phyloP scores from a whole-genome alignment of 2,329 filamentous ascomycete species.

The Orbilia javanica region DNA sequence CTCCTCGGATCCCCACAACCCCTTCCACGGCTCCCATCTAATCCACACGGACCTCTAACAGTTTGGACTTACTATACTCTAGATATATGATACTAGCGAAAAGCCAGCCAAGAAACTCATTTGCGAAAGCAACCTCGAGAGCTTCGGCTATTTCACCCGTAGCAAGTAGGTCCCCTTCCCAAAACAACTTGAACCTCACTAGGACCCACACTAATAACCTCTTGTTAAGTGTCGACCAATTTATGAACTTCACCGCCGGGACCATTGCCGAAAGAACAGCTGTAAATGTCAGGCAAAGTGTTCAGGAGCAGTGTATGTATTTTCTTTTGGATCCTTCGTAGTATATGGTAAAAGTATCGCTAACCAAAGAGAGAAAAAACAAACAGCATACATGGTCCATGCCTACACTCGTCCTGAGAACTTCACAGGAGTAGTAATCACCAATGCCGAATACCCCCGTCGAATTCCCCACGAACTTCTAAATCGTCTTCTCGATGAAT shows the following conservation, averaged over 20 bases:
- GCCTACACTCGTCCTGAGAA: constrained; percentile 81
- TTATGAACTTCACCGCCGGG: constrained; percentile 88
- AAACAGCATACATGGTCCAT: constrained; percentile 78
- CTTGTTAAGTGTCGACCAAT: constrained; percentile 70
- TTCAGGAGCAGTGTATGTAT: constrained; percentile 79
- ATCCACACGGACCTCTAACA: background rate
- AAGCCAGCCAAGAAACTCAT: constrained; percentile 43
- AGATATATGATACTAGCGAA: constrained; percentile 45
- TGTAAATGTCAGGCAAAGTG: constrained; percentile 84
- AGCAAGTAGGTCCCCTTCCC: constrained; percentile 29
- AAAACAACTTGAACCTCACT: background rate
- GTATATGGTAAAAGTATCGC: background rate
- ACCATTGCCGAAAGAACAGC: constrained; percentile 87
- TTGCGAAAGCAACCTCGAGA: constrained; percentile 39
- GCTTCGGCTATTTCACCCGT: constrained; percentile 49
- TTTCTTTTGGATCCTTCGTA: background rate
- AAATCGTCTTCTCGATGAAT: constrained; percentile 72
- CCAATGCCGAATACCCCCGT: constrained; percentile 79
- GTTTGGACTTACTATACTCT: background rate
- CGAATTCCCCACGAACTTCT: constrained; percentile 88
- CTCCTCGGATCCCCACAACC: background rate
- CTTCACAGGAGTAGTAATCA: constrained; percentile 81
- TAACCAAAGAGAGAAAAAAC: background rate
- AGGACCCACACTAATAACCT: constrained; percentile 6
- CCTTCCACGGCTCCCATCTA: background rate